A percentile compares a stretch with the other conserved stretches of the same genome.
Conservation (phyloP, 768 basidiomycete species). For the Hericium erinaceus region DNA sequence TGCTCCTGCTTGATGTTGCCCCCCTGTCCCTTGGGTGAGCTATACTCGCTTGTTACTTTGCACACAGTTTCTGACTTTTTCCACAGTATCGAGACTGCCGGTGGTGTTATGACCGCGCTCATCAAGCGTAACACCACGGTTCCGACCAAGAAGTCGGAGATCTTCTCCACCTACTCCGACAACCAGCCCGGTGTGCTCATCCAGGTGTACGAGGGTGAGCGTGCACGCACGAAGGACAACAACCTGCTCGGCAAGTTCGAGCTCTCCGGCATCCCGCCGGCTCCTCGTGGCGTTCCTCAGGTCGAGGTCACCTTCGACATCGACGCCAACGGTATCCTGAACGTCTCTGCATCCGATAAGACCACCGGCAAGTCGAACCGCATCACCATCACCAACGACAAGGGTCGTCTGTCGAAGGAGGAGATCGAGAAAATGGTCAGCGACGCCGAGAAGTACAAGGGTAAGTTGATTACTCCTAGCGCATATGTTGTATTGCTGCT, state of each 20-base stretch:
- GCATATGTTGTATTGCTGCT: neutral
- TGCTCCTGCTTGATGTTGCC: slow-evolving; percentile 90
- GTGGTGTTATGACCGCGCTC: slow-evolving; percentile 97
- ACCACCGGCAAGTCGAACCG: slow-evolving; percentile 94
- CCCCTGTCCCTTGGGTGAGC: slow-evolving; percentile 63
- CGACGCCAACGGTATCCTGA: slow-evolving; percentile 93
- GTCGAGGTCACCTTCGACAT: slow-evolving; percentile 98
- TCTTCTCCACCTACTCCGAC: slow-evolving; percentile 97
- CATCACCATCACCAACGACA: slow-evolving; percentile 93
- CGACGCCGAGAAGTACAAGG: slow-evolving; percentile 91
- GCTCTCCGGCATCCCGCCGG: slow-evolving; percentile 91
- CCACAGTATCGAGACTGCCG: slow-evolving; percentile 87
- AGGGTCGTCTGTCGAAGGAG: slow-evolving; percentile 93
- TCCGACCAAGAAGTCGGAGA: slow-evolving; percentile 97
- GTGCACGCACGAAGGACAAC: slow-evolving; percentile 98
- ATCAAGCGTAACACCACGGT: slow-evolving; percentile 99
- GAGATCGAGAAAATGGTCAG: slow-evolving; percentile 97
- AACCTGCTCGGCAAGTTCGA: slow-evolving; percentile 98
- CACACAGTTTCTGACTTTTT: slow-evolving; percentile 17
- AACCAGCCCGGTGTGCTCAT: slow-evolving; percentile 98
- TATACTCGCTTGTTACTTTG: slow-evolving; percentile 10
- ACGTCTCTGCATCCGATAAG: slow-evolving; percentile 93
- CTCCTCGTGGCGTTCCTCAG: slow-evolving; percentile 96
- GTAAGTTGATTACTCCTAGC: slow-evolving; percentile 27
- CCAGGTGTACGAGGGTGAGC: slow-evolving; percentile 97